Base-by-base conservation (phyloP, 352 stramenopile species). In the Hyaloperonospora brassicae region DNA sequence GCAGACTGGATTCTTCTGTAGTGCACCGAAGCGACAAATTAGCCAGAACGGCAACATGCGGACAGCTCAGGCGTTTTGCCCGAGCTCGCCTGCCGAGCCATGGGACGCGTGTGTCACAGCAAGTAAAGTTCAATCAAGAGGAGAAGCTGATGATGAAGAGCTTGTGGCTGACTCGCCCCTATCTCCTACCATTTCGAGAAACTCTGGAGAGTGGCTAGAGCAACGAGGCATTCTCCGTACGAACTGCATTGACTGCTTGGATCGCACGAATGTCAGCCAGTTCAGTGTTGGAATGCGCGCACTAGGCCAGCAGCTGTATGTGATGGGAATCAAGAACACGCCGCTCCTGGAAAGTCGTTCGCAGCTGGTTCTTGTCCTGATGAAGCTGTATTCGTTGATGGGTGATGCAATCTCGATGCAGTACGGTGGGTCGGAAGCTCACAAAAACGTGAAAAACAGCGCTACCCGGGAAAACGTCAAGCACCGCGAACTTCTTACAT, bases 391-490 rank as follows among this genome's bases (percentile, higher is more conserved):
- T 70, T 97, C 97, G 21, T 79, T 98, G 34, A 93, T 99, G 52
- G 97, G 96, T 30, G 96, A 99, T 70, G 87, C 94, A 34, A 98
- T 99, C 59, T 97, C 97, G 40, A 90, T 99, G 65, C 97, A 99
- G 63, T 99, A 99, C 65, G 97, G 97, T 44, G 97, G 97, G 0
- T 98, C 90, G 12, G 97, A 99, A 67, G 97, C 97, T 5, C 95
- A 99, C 68, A 98, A 99, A 66, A 99, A 98, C 51, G 95, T 98
- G 14, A 93, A 93, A 48, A 95, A 95, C 42, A 89, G 76, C n/a
- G 74, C 73, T 1, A 71, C 70, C 25, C 73, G 76, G 2, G 82
- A 93, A 57, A 94, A 90, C 50, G 86, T 91, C 14, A 97, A 98
- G 72, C 92, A 98, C 50, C 96, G 96, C 53, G 94, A 99, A 62